phyloP scores from a whole-genome alignment of 192 early-diverging fungal genomes.

The Spizellomyces punctatus region DNA sequence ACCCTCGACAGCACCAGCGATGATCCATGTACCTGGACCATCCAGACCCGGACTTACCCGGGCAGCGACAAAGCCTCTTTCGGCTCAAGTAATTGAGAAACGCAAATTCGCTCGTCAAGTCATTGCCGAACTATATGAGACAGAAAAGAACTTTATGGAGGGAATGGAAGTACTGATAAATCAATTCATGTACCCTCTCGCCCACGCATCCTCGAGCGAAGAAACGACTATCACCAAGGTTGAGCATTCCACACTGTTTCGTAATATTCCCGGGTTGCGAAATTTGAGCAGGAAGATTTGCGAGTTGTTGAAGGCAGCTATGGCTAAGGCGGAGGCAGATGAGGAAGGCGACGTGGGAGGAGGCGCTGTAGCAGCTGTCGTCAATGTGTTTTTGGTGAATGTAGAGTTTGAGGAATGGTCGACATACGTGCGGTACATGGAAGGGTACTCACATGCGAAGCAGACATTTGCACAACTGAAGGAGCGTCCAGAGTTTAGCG shows the following conservation, averaged over 20 bases:
- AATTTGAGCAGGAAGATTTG: conserved; percentile 27
- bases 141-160: conserved; percentile 32
- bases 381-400: conserved; percentile 30
- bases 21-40: too few relatives aligned
- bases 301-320: conserved; percentile 15
- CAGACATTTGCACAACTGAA: conserved; percentile 15
- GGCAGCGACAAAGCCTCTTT: not conserved
- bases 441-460: conserved; percentile 20
- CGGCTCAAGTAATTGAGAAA: conserved; percentile 28
- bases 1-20: too few relatives aligned
- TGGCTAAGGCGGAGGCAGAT: conserved; percentile 17
- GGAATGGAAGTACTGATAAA: conserved; percentile 35
- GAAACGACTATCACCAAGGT: conserved; percentile 11
- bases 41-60: too few relatives aligned
- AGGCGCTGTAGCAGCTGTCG: conserved; percentile 25
- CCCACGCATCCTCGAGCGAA: not conserved
- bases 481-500: conserved; percentile 2
- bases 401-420: conserved; percentile 34
- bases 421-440: conserved; percentile 32
- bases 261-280: conserved; percentile 24
- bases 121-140: conserved; percentile 28
- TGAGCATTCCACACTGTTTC: conserved; percentile 23
- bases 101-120: conserved; percentile 24
- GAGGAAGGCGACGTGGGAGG: conserved; percentile 8
- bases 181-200: conserved; percentile 28